phyloP scores from a whole-genome alignment of 768 basidiomycete genomes.

The Boletus patriciae region DNA sequence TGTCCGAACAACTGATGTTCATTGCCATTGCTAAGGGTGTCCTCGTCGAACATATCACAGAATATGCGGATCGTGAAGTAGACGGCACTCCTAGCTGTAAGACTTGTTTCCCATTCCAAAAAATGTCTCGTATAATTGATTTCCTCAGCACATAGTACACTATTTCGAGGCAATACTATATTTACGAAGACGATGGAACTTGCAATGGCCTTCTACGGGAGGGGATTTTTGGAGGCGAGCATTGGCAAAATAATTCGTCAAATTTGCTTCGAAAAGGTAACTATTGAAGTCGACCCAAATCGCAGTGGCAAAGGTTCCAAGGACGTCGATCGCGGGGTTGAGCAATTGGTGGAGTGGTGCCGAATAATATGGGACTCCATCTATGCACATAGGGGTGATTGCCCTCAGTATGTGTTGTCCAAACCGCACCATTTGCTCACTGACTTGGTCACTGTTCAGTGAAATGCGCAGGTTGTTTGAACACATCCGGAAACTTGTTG shows the following conservation, averaged over 20 bases:
- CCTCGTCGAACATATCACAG: constrained; percentile 66
- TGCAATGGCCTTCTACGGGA: constrained; percentile 82
- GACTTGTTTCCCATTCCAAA: constrained; percentile 20
- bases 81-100: constrained; percentile 65
- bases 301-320: constrained; percentile 60
- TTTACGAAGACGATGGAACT: constrained; percentile 76
- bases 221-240: constrained; percentile 74
- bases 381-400: constrained; percentile 67
- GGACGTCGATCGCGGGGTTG: constrained; percentile 65
- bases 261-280: constrained; percentile 68
- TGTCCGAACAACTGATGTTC: constrained; percentile 60
- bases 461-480: constrained; percentile 72
- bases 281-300: constrained; percentile 80
- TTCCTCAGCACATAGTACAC: constrained; percentile 65
- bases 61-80: constrained; percentile 69
- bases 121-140: not conserved
- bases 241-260: constrained; percentile 69
- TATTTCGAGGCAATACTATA: constrained; percentile 68
- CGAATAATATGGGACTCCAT: constrained; percentile 80
- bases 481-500: constrained; percentile 70
- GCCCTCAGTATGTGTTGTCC: constrained; percentile 61
- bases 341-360: constrained; percentile 75
- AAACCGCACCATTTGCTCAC: constrained; percentile 4
- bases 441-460: constrained; percentile 37
- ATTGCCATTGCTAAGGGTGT: constrained; percentile 68